A percentile compares a stretch with the other conserved stretches of the same genome.
These are phyloP conservation scores for Kernera saxatilis DNA, from an alignment of 345 rosid genomes.

Conservation along the genomic window DNA sequence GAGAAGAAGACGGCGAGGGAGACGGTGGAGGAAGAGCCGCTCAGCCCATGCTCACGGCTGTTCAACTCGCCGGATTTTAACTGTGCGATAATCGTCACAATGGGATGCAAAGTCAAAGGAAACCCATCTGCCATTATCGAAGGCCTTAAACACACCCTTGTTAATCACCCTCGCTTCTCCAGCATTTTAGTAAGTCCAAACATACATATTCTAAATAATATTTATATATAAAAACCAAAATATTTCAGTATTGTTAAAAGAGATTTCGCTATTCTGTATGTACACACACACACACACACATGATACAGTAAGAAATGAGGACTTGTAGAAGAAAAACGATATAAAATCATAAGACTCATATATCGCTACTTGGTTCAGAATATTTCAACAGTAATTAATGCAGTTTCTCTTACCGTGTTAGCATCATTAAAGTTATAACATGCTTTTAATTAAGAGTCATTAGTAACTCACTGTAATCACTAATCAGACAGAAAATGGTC, in stretches of 20 bases:
- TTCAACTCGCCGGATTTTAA: constrained; percentile 56
- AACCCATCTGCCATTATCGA: constrained; percentile 40
- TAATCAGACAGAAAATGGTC: neutral
- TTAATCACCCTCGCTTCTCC: constrained; percentile 83
- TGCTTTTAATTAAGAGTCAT: neutral
- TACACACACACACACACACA: neutral
- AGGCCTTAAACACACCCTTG: constrained; percentile 53
- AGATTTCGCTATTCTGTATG: neutral
- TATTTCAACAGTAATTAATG: neutral
- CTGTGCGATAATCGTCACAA: constrained; percentile 41
- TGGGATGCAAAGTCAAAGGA: constrained; percentile 44
- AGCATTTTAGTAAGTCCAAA: constrained; percentile 53
- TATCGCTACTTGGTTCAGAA: neutral
- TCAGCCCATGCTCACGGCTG: constrained; percentile 57
- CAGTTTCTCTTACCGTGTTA: neutral
- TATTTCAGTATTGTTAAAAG: neutral
- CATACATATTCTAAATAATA: neutral
- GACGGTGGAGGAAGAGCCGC: constrained; percentile 37
- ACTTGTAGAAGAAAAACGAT: neutral
- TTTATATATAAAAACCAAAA: neutral
- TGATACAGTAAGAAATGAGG: neutral
- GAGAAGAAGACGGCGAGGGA: neutral
- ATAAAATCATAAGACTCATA: neutral
- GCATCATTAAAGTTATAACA: neutral
- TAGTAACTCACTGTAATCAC: neutral